phyloP scores from a whole-genome alignment of 2,329 filamentous ascomycete species.

The Fusarium virguliforme region DNA sequence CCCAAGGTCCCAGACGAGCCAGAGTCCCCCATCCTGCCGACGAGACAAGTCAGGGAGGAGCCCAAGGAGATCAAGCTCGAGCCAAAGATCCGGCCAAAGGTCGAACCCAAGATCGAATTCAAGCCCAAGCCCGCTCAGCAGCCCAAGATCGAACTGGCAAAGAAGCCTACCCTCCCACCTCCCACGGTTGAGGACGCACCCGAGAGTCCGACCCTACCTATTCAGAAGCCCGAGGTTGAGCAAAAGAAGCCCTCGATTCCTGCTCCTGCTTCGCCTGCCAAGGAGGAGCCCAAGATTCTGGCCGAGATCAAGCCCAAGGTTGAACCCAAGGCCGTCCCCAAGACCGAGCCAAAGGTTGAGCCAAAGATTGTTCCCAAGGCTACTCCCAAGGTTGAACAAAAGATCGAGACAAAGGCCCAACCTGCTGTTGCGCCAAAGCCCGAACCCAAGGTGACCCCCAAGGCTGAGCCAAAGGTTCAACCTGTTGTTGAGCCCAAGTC shows the following conservation, averaged over 20 bases:
- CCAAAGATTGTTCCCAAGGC: background rate
- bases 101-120: background rate
- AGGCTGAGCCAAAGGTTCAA: background rate
- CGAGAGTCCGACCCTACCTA: background rate
- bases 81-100: background rate
- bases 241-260: constrained; percentile 15
- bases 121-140: constrained; percentile 6
- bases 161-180: constrained; percentile 4
- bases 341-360: background rate
- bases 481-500: background rate
- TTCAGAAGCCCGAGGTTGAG: constrained; percentile 7
- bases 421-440: background rate
- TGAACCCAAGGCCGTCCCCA: background rate
- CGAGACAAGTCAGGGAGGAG: background rate
- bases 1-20: background rate
- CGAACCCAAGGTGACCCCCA: background rate
- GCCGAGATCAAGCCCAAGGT: background rate
- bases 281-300: background rate
- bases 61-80: constrained; percentile 1
- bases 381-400: background rate
- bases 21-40: background rate
- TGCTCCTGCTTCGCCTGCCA: constrained; percentile 12
- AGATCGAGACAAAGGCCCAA: background rate
- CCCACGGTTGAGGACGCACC: constrained; percentile 6
- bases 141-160: constrained; percentile 7